Evolutionary conservation across 1,284 basidiomycete species (phyloP).

Genomic region (Cutaneotrichosporon curvatum): DNA sequence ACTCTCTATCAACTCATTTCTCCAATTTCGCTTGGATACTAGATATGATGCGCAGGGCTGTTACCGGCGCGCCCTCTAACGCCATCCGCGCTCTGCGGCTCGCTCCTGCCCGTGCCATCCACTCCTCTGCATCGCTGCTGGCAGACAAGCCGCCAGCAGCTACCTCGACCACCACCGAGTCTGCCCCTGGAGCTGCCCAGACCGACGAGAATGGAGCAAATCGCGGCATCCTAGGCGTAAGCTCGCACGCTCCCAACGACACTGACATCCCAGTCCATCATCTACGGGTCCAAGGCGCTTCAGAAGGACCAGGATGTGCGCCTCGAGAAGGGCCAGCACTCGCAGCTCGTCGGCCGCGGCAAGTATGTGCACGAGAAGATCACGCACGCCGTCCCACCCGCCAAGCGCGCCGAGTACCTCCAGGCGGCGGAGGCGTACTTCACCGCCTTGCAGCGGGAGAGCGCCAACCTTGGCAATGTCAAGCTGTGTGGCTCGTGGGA

Average conservation of each 20-base stretch:
- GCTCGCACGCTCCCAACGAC: not conserved
- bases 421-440: constrained; percentile 77
- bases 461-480: constrained; percentile 57
- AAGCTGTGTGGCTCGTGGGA: constrained; percentile 91
- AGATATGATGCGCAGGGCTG: no score
- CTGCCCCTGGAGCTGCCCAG: no score
- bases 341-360: constrained; percentile 71
- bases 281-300: constrained; percentile 76
- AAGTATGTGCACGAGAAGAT: constrained; percentile 76
- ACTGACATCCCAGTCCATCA: constrained; percentile 49
- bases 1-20: no score
- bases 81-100: no score
- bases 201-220: no score
- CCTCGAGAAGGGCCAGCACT: constrained; percentile 59
- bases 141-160: no score
- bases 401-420: constrained; percentile 71
- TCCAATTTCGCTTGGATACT: no score
- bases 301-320: constrained; percentile 71
- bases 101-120: no score
- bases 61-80: no score
- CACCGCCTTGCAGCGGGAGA: constrained; percentile 62
- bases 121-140: no score
- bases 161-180: no score
- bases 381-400: constrained; percentile 76
- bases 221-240: constrained; percentile 4